These are phyloP conservation scores for Theobroma cacao DNA, from an alignment of 345 rosid genomes.

Conservation along the genomic window DNA sequence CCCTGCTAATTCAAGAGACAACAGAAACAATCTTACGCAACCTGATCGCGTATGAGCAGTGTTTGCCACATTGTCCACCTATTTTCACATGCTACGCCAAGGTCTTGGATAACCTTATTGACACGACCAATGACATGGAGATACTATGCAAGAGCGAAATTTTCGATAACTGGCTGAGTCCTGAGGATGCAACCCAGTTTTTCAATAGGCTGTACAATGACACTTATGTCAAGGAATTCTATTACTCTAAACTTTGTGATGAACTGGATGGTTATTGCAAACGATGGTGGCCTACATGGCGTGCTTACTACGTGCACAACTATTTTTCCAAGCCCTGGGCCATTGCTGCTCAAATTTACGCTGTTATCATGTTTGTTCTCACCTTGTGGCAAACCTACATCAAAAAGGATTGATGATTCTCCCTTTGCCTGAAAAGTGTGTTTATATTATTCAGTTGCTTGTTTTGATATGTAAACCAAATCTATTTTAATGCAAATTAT, in stretches of 20 bases:
- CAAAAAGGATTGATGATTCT: background rate
- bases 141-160: conserved; percentile 8
- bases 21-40: conserved; percentile 4
- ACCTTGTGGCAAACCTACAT: conserved; percentile 9
- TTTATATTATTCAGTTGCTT: too few relatives aligned
- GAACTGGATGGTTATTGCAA: conserved; percentile 8
- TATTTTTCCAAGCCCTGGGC: conserved; percentile 26
- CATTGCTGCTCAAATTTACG: conserved; percentile 10
- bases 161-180: conserved; percentile 12
- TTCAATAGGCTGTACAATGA: conserved; percentile 23
- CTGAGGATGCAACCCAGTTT: conserved; percentile 5
- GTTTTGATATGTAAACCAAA: too few relatives aligned
- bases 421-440: background rate
- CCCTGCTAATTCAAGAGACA: conserved; percentile 4
- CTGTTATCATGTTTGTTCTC: background rate
- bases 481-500: too few relatives aligned
- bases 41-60: conserved; percentile 21
- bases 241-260: background rate
- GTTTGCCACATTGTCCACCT: conserved; percentile 2
- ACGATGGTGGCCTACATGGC: conserved; percentile 13
- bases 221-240: conserved; percentile 8
- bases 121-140: conserved; percentile 18
- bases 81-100: conserved; percentile 21
- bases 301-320: conserved; percentile 8
- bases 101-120: conserved; percentile 24